Base-by-base conservation (phyloP, 2,329 filamentous ascomycete genomes). In the Aspergillus thermomutatus region DNA sequence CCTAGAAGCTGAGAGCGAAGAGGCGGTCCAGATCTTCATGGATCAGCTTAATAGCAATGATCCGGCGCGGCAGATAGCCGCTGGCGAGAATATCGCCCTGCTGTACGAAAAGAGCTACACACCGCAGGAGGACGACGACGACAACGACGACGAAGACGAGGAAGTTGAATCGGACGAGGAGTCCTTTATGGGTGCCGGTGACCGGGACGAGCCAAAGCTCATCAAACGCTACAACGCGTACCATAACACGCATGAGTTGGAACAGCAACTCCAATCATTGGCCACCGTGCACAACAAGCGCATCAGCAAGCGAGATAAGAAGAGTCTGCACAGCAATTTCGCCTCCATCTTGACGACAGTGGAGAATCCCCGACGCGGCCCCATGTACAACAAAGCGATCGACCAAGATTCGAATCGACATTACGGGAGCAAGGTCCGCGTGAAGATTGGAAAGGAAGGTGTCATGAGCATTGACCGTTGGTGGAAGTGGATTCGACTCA, bases 11-110 rank as follows among this genome's bases (percentile, higher is more conserved):
- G 81, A 86, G 58, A 90, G 88, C 31, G 87, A 91, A 61, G 77
- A 84, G 27, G 88, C 90, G 17, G 83, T 94, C 65, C 89, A 94
- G 53, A 87, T 88, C 1, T 91, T 96, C 64, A 86, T 90, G 45
- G 91, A 96, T 49, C 92, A 96, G 73, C 87, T 96, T 19, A 87
- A 92, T 58, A 91, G 89, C 70, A 81, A 81, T 31, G 87, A 91
- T 57, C 78, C 86, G 0, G 79, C 83, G 8, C 89, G 96, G 1
- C 90, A 94, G 67, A 85, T 91, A 48, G 85, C 88, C 3, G 88
- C 91, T 0, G 91, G 88, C 3, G 84, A 88, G 67, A 90, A 90
- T 70, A 92, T 96, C 57, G 91, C 91, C 0, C 79, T 95, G 9
- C 79, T 96, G 10, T 93, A 90, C 66, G 92, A 96, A 72, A 88